phyloP scores from a whole-genome alignment of 1,284 basidiomycete genomes.

The Ceratobasidium sp. region DNA sequence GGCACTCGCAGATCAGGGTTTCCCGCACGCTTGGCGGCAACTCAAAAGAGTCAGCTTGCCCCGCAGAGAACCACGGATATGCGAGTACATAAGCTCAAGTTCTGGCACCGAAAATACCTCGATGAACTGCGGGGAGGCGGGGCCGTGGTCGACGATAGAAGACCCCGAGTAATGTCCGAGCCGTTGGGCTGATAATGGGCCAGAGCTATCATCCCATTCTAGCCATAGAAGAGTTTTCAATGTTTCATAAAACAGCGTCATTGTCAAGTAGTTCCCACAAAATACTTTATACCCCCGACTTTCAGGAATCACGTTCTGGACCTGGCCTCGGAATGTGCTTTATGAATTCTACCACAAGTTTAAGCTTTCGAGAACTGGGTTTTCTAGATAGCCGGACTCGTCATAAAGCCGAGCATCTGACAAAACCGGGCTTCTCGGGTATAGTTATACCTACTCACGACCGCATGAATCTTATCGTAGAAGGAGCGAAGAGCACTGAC shows the following conservation, averaged over 20 bases:
- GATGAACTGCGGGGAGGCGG: background rate
- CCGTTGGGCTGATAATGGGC: background rate
- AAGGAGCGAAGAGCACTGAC: too few species aligned
- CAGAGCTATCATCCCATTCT: background rate
- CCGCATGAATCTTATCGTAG: background rate
- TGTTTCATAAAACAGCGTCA: background rate
- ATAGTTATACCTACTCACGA: background rate
- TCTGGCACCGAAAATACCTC: background rate
- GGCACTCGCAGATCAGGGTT: conserved; percentile 16
- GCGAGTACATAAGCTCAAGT: background rate
- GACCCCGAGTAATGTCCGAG: background rate
- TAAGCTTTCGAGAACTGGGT: background rate
- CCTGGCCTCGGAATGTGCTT: background rate
- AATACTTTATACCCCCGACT: background rate
- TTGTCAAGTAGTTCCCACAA: background rate
- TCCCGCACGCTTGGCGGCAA: background rate
- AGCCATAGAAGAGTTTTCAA: too few species aligned
- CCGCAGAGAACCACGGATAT: background rate
- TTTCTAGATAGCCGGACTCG: background rate
- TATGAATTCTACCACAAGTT: background rate
- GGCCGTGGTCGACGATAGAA: background rate
- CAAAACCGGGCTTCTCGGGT: background rate
- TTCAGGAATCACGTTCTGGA: background rate
- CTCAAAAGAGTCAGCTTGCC: background rate
- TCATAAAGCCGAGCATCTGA: background rate